Evolutionary conservation across 768 basidiomycete species (phyloP).

Genomic region (Lentinula sp.): DNA sequence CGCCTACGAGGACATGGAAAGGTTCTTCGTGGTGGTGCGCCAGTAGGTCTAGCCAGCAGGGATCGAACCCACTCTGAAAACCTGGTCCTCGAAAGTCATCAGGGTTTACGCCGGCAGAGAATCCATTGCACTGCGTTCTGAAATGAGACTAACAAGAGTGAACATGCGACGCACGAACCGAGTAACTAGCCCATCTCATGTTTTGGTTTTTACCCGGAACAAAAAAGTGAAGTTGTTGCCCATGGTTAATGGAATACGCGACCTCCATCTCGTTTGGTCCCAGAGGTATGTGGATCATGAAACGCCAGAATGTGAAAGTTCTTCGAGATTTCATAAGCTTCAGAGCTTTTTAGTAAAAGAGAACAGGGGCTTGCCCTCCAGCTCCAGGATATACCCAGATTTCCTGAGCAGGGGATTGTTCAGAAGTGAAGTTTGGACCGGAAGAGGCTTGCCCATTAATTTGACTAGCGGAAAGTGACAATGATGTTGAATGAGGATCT

Average conservation of each 20-base stretch:
- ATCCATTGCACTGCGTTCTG: conserved; percentile 69
- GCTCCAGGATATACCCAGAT: conserved; percentile 62
- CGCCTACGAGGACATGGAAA: conserved; percentile 89
- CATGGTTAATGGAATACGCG: conserved; percentile 76
- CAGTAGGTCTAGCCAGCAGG: conserved; percentile 92
- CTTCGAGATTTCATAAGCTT: conserved; percentile 28
- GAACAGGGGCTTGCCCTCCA: conserved; percentile 37
- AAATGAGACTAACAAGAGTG: not conserved
- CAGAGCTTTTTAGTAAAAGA: not conserved
- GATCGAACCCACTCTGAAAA: conserved; percentile 79
- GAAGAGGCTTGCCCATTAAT: conserved; percentile 13
- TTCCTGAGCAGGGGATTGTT: conserved; percentile 55
- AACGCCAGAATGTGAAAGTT: conserved; percentile 92
- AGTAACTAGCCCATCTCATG: conserved; percentile 88
- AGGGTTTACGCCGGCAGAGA: conserved; percentile 84
- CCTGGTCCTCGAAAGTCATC: conserved; percentile 82
- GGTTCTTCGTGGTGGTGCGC: conserved; percentile 72
- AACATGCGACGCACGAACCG: conserved; percentile 38
- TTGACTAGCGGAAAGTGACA: conserved; percentile 21
- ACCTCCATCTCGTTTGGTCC: conserved; percentile 67
- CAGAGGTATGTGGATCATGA: conserved; percentile 79
- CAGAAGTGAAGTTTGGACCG: conserved; percentile 30
- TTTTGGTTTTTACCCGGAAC: conserved; percentile 79
- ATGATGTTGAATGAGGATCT: conserved; percentile 54
- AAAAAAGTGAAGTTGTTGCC: conserved; percentile 72